Evolutionary conservation across 306 rosid species (phyloP), one percentile per base, ranked within the genome.

Genomic region (Delonix regia): DNA sequence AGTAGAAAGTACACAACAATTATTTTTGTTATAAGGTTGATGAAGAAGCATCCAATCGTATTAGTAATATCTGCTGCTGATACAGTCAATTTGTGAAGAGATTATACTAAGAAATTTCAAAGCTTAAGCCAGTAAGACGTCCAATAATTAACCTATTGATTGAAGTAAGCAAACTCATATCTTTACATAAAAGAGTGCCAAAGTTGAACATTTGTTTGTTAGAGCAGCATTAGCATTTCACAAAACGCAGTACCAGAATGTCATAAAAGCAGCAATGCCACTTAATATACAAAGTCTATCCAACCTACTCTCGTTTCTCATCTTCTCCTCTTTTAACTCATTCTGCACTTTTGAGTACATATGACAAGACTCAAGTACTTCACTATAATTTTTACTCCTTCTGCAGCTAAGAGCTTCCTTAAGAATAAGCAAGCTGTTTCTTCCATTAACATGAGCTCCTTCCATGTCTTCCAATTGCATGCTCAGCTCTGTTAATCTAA

Each of bases 381-480:
- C 89, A 51, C 90, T 78, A 56, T 87, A 85, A 61, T 90, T 92
- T 72, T 87, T 91, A 85, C 96, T 92, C 85, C 96, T 86, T 5
- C 78, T 62, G 74, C 98, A 89, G 57, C 91, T 86, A 63, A 94
- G 87, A 25, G 97, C 92, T 74, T 90, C 91, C 83, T 88, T 90
- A 9, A 94, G 96, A 64, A 94, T 89, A 36, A 83, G 90, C 89
- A 94, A 87, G 79, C 98, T 90, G 83, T 86, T 90, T 73, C 88
- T 86, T 49, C 97, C 98, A 36, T 92, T 90, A 65, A 94, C 94
- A 71, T 85, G 88, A 53, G 89, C 83, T 64, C 96, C 90, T 79
- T 91, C 96, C 96, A 94, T 89, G 85, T 94, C 98, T 86, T 94
- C 90, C 78, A 94, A 69, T 81, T 90, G 96, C 96, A 92, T 94